Conservation (phyloP, 23 red algal genomes). For the Chondrus crispus region DNA sequence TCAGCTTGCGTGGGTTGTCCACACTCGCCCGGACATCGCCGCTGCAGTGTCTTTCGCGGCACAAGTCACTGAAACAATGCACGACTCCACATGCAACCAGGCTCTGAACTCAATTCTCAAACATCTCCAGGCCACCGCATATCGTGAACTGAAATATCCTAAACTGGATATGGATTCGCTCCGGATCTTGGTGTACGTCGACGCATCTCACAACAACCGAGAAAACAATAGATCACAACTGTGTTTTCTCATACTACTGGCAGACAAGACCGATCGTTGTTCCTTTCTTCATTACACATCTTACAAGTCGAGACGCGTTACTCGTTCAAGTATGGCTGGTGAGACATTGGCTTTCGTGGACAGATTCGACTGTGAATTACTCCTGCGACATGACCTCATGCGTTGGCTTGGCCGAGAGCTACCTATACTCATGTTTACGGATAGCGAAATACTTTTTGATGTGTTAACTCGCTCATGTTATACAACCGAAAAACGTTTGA, state of each 20-base stretch:
- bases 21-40: neutral
- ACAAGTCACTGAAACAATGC: neutral
- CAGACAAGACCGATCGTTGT: no score
- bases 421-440: neutral
- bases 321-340: neutral
- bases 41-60: neutral
- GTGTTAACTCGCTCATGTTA: neutral
- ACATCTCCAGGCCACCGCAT: neutral
- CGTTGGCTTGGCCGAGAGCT: neutral
- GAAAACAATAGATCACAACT: neutral
- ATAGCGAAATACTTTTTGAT: neutral
- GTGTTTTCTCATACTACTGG: no score
- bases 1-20: neutral
- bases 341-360: neutral
- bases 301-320: neutral
- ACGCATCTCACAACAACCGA: neutral
- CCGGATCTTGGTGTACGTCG: neutral
- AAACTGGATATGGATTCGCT: neutral
- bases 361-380: neutral
- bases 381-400: neutral
- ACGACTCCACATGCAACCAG: neutral
- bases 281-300: neutral
- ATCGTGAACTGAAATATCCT: neutral
- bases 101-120: neutral
- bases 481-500: constrained; percentile 3